Conservation (phyloP, 208 protist species). For the Acanthamoeba lenticulata region DNA sequence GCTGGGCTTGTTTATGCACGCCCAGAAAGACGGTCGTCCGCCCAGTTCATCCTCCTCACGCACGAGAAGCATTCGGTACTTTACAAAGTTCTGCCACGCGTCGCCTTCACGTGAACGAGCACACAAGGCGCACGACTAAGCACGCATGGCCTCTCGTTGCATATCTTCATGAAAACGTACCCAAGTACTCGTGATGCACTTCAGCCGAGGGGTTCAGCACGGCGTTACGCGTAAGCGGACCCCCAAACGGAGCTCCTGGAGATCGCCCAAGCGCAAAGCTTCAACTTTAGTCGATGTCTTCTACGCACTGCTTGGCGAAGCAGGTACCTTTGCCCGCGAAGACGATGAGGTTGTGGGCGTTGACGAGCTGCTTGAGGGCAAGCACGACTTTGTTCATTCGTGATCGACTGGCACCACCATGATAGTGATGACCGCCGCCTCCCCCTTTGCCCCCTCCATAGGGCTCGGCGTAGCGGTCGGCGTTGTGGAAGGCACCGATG, state of each 20-base stretch:
- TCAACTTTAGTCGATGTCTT: background rate
- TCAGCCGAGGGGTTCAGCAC: background rate
- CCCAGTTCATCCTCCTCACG: slow-evolving; percentile 1
- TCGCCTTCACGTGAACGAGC: background rate
- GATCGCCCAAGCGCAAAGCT: background rate
- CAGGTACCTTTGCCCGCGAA: background rate
- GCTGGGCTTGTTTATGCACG: slow-evolving; percentile 13
- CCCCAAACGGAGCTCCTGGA: background rate
- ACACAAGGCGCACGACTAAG: background rate
- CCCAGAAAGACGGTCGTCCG: background rate
- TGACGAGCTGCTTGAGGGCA: slow-evolving; percentile 36
- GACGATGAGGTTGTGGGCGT: slow-evolving; percentile 35
- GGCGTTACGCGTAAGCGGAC: background rate
- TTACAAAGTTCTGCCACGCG: slow-evolving; percentile 40
- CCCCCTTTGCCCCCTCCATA: background rate
- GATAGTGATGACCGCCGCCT: background rate
- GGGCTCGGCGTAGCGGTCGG: background rate
- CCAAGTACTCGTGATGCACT: background rate
- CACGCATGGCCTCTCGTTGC: too few species aligned
- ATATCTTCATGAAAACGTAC: background rate
- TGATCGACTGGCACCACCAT: background rate
- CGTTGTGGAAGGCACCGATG: slow-evolving; percentile 25
- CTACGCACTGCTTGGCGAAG: background rate
- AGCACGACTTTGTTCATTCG: slow-evolving; percentile 10
- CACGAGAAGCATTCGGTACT: background rate